phyloP scores from a whole-genome alignment of 2,329 filamentous ascomycete species.

The Aspergillus amoenus region DNA sequence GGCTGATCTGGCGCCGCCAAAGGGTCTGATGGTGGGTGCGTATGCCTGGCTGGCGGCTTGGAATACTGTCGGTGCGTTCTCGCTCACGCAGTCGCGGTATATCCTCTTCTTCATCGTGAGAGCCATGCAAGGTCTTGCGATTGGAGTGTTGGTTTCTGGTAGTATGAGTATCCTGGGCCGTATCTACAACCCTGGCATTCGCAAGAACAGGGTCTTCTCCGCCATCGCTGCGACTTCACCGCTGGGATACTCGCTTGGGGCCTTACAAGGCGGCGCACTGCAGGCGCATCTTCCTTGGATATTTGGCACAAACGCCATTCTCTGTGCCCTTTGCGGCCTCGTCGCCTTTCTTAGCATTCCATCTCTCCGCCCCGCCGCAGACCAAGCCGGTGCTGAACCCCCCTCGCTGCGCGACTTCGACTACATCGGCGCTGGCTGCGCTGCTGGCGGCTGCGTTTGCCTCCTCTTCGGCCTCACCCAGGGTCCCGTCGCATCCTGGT shows the following conservation, averaged over 20 bases:
- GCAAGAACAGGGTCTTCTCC: slow-evolving; percentile 51
- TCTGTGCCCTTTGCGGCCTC: slow-evolving; percentile 36
- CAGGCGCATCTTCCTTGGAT: slow-evolving; percentile 43
- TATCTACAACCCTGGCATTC: slow-evolving; percentile 45
- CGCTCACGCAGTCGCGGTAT: slow-evolving; percentile 33
- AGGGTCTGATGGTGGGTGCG: slow-evolving; percentile 43
- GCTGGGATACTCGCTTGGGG: slow-evolving; percentile 45
- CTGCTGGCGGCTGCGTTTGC: slow-evolving; percentile 53
- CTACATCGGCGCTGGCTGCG: slow-evolving; percentile 46
- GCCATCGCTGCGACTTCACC: slow-evolving; percentile 51
- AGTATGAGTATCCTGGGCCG: slow-evolving; percentile 49
- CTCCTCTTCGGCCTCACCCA: slow-evolving; percentile 60
- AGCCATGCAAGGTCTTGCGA: slow-evolving; percentile 49
- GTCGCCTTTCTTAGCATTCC: slow-evolving; percentile 45
- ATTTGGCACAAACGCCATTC: slow-evolving; percentile 45
- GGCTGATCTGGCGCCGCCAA: slow-evolving; percentile 43
- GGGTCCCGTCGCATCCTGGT: slow-evolving; percentile 51
- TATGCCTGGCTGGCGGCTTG: slow-evolving; percentile 45
- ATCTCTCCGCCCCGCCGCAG: slow-evolving; percentile 31
- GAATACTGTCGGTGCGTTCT: slow-evolving; percentile 41
- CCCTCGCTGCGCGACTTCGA: slow-evolving; percentile 34
- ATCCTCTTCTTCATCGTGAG: slow-evolving; percentile 39
- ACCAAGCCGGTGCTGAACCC: slow-evolving; percentile 27
- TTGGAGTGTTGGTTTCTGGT: slow-evolving; percentile 51
- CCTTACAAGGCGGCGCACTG: slow-evolving; percentile 44